These are phyloP conservation scores for Wickerhamiella occidentalis DNA, from an alignment of 805 yeast species.

Conservation along the genomic window DNA sequence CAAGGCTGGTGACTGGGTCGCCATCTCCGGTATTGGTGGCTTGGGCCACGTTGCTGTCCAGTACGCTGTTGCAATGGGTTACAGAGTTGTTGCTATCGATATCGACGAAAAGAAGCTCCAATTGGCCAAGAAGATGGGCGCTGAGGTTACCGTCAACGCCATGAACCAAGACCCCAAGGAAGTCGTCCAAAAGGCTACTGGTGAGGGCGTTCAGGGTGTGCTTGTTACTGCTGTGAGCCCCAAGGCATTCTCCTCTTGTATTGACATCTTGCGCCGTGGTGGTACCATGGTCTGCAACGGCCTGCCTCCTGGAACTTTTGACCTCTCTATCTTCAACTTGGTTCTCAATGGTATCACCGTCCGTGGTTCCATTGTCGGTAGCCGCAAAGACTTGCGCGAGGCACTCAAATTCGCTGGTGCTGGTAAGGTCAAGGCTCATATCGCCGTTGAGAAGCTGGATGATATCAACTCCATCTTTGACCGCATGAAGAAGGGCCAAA, in stretches of 20 bases:
- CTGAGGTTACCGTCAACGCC: constrained; percentile 47
- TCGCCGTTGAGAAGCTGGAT: constrained; percentile 37
- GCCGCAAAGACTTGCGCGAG: constrained; percentile 76
- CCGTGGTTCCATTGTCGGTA: constrained; percentile 78
- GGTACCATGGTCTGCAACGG: constrained; percentile 68
- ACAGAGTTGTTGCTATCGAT: constrained; percentile 58
- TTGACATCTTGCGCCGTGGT: constrained; percentile 47
- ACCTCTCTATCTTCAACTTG: constrained; percentile 56
- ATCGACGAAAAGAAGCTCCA: constrained; percentile 53
- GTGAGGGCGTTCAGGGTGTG: constrained; percentile 69
- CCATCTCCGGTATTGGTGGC: constrained; percentile 69
- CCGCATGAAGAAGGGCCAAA: constrained; percentile 72
- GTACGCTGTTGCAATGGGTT: constrained; percentile 68
- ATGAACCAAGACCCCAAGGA: constrained; percentile 47
- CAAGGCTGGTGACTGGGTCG: constrained; percentile 62
- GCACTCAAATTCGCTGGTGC: constrained; percentile 63
- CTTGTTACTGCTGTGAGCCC: constrained; percentile 66
- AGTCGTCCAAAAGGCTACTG: constrained; percentile 40
- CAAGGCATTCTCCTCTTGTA: constrained; percentile 49
- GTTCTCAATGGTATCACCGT: constrained; percentile 63
- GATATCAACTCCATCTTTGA: constrained; percentile 65
- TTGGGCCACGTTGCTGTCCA: constrained; percentile 64
- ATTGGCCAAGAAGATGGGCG: constrained; percentile 48
- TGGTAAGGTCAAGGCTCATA: constrained; percentile 61
- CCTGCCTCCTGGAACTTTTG: constrained; percentile 67